Evolutionary conservation across 2,329 filamentous ascomycete species (phyloP).

Genomic region (Pseudogymnoascus sp.): DNA sequence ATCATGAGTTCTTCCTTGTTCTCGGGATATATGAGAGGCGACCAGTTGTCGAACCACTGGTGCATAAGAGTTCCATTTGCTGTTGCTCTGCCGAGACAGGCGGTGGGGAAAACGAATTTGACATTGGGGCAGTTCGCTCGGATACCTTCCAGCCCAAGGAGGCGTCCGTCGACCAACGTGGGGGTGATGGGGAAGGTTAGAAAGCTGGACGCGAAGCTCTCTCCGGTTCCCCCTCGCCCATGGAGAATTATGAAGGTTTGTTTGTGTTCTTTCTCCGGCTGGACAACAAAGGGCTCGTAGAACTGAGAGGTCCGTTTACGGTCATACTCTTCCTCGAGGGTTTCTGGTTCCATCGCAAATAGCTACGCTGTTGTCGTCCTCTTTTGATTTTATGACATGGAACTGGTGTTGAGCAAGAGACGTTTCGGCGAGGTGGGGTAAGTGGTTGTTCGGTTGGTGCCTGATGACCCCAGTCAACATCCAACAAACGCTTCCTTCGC

Average conservation of each 20-base stretch:
- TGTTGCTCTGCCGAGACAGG: slow-evolving; percentile 33
- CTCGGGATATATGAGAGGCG: not conserved
- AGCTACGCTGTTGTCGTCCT: not conserved
- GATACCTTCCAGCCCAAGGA: slow-evolving; percentile 21
- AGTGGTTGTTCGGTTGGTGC: not conserved
- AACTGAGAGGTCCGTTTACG: slow-evolving; percentile 11
- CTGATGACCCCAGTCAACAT: not conserved
- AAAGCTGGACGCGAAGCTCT: slow-evolving; percentile 34
- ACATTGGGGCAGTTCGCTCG: slow-evolving; percentile 33
- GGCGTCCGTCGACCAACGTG: not conserved
- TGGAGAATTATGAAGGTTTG: slow-evolving; percentile 42
- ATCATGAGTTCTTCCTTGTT: slow-evolving; percentile 32
- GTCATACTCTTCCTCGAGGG: not conserved
- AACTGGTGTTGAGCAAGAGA: not conserved
- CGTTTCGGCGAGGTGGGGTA: not conserved
- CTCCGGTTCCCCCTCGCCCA: slow-evolving; percentile 38
- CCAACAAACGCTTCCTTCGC: not conserved
- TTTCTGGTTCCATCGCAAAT: not conserved
- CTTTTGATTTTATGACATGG: not conserved
- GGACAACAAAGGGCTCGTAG: slow-evolving; percentile 16
- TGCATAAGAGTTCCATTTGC: slow-evolving; percentile 34
- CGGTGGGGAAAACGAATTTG: slow-evolving; percentile 44
- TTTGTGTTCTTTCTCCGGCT: slow-evolving; percentile 27
- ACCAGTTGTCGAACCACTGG: slow-evolving; percentile 41
- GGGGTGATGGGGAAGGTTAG: slow-evolving; percentile 26